These are phyloP conservation scores for Trichoderma pleuroti DNA, from an alignment of 2,329 filamentous ascomycete species.

Conservation along the genomic window DNA sequence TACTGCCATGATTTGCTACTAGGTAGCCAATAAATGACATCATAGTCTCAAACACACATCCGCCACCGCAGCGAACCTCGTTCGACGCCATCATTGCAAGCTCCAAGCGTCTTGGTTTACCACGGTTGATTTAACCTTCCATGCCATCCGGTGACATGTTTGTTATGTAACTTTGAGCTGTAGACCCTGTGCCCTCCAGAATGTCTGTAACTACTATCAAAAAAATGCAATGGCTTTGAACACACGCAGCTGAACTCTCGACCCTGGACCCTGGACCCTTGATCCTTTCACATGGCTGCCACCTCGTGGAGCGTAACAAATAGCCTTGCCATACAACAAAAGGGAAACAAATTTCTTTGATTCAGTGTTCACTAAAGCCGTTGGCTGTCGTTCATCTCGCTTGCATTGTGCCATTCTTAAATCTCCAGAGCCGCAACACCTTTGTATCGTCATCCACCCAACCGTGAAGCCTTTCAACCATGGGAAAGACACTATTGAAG, in stretches of 20 bases:
- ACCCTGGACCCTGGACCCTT: neutral
- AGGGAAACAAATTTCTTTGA: neutral
- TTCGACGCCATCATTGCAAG: neutral
- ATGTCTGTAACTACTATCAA: neutral
- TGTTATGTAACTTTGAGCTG: neutral
- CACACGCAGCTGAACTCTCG: neutral
- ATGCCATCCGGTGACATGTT: neutral
- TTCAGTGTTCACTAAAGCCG: neutral
- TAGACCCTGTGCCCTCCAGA: neutral
- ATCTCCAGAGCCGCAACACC: neutral
- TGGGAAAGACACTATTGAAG: neutral
- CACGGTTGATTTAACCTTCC: neutral
- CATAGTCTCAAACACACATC: constrained; percentile 27
- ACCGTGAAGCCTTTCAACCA: neutral
- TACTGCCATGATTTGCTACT: neutral
- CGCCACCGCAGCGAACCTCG: neutral
- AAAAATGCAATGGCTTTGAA: neutral
- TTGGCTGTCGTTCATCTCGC: neutral
- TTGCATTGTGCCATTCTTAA: neutral
- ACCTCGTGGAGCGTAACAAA: neutral
- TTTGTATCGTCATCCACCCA: neutral
- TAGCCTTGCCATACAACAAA: neutral
- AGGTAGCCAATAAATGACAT: constrained; percentile 33
- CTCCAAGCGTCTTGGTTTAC: neutral
- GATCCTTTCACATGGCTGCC: neutral